Evolutionary conservation across 2,329 filamentous ascomycete genomes (phyloP).

Genomic region (Pezicula rhizophila): DNA sequence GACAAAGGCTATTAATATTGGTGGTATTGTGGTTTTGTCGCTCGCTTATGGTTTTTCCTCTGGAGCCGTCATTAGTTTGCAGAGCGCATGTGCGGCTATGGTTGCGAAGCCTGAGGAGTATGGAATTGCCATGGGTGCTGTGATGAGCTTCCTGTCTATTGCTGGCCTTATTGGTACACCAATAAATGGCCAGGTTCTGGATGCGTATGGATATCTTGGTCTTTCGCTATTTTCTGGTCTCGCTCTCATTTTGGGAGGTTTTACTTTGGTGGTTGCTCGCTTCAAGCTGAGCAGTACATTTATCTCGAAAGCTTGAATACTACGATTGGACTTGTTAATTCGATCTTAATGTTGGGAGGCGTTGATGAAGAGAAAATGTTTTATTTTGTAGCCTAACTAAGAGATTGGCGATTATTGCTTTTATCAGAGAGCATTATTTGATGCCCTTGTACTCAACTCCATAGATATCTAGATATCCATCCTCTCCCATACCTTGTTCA

Average conservation of each 20-base stretch:
- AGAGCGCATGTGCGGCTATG: constrained; percentile 15
- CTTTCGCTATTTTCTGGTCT: constrained; percentile 19
- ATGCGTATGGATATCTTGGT: constrained; percentile 12
- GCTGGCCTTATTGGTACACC: constrained; percentile 17
- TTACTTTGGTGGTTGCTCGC: constrained; percentile 10
- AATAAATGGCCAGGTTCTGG: constrained; percentile 17
- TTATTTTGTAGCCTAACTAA: too few species aligned
- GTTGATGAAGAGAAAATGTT: too few species aligned
- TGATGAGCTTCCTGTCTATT: constrained; percentile 15
- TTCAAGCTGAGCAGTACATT: constrained; percentile 8
- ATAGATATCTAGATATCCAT: too few species aligned
- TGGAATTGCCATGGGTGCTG: constrained; percentile 15
- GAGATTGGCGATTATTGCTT: too few species aligned
- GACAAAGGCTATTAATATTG: constrained; percentile 11
- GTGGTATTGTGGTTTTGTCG: constrained; percentile 11
- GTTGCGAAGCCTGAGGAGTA: constrained; percentile 14
- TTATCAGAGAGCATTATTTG: too few species aligned
- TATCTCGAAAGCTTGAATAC: constrained; percentile 11
- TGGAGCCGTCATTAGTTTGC: constrained; percentile 16
- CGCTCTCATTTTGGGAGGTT: constrained; percentile 14
- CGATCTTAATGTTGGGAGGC: background rate
- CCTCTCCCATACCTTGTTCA: too few species aligned
- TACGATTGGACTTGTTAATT: background rate
- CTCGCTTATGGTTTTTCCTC: constrained; percentile 16
- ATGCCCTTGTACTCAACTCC: too few species aligned